Evolutionary conservation across 352 stramenopile genomes (phyloP).

Genomic region (Blastocystis sp.): DNA sequence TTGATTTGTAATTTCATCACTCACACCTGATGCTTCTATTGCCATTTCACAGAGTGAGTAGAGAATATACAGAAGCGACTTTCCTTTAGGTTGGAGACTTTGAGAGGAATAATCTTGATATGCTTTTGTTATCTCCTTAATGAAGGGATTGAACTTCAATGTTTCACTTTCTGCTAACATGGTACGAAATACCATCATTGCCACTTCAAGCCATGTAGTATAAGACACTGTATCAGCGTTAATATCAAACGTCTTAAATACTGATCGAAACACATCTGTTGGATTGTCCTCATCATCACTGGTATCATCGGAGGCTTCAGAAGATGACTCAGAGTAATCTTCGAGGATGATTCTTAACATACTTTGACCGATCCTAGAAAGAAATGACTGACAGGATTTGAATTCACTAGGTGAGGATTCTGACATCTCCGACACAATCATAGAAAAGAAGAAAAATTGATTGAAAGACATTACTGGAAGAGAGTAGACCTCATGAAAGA

Average conservation of each 20-base stretch:
- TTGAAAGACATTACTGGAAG: too few relatives aligned
- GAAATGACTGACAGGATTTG: too few relatives aligned
- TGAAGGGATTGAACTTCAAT: not conserved
- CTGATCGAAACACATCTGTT: not conserved
- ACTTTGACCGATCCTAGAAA: too few relatives aligned
- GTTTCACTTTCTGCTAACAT: not conserved
- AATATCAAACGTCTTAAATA: slow-evolving; percentile 30
- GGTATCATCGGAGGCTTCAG: not conserved
- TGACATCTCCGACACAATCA: not conserved
- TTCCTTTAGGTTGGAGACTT: not conserved
- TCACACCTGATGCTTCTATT: not conserved
- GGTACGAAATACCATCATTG: not conserved
- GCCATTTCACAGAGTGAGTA: slow-evolving; percentile 17
- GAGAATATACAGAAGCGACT: not conserved
- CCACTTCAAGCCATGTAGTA: not conserved
- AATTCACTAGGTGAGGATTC: not conserved
- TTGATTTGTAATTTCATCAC: not conserved
- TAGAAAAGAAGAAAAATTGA: too few relatives aligned
- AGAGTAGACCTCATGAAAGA: too few relatives aligned
- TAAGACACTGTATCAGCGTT: not conserved
- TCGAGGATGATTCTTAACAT: too few relatives aligned
- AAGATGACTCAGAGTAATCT: too few relatives aligned
- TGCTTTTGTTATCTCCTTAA: not conserved
- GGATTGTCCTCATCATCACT: not conserved
- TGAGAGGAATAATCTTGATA: not conserved